Percentiles rank a stretch among this genome's conserved stretches.
Conservation (phyloP, 768 basidiomycete species). For the Polyporus arcularius region DNA sequence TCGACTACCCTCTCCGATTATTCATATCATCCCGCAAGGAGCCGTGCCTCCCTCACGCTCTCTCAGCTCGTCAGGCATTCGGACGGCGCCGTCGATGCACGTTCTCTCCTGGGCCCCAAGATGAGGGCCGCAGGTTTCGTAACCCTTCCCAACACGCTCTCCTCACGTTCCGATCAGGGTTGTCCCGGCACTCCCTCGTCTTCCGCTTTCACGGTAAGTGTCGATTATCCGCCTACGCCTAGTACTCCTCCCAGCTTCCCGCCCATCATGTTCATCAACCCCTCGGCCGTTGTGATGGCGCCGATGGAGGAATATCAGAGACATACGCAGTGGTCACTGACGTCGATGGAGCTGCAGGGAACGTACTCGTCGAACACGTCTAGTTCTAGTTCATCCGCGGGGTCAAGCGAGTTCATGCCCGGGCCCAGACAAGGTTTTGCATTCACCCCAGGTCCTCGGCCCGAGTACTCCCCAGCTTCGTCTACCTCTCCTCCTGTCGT, state of each 20-base stretch:
- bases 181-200: neutral
- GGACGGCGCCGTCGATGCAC: constrained; percentile 29
- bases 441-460: too few species aligned
- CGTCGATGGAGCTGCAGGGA: neutral
- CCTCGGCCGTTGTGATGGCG: constrained; percentile 9
- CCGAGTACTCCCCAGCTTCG: too few species aligned
- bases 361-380: neutral
- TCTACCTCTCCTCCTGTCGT: neutral
- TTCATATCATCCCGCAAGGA: neutral
- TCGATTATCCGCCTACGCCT: constrained; percentile 22
- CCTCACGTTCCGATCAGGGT: constrained; percentile 5
- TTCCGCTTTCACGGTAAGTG: constrained; percentile 8
- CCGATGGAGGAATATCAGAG: constrained; percentile 29
- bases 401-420: neutral
- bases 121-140: constrained; percentile 33
- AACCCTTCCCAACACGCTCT: constrained; percentile 22
- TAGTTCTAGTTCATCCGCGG: neutral
- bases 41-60: constrained; percentile 17
- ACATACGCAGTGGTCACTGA: constrained; percentile 2
- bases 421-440: neutral
- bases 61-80: constrained; percentile 28
- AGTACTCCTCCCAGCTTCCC: constrained; percentile 30
- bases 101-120: constrained; percentile 27
- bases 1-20: constrained; percentile 6
- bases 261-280: constrained; percentile 27